Evolutionary conservation across 2,329 filamentous ascomycete genomes (phyloP).

Genomic region (Aspergillus viridinutans): DNA sequence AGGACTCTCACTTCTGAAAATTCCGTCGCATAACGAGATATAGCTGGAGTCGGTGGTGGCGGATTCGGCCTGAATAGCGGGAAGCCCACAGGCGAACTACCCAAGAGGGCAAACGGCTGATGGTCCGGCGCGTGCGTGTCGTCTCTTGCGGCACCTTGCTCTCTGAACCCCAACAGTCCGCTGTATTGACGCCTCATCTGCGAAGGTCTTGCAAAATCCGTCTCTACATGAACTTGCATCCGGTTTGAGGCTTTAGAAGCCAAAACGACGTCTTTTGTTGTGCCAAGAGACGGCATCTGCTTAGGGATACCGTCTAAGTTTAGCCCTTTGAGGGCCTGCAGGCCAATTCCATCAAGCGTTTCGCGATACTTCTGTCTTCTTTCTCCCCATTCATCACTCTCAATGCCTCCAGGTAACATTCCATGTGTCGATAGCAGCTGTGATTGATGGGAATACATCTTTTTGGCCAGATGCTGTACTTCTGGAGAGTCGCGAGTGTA

Average conservation of each 20-base stretch:
- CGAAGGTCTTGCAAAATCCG: conserved; percentile 10
- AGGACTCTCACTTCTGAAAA: conserved; percentile 54
- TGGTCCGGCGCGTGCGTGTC: conserved; percentile 19
- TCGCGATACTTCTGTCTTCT: conserved; percentile 41
- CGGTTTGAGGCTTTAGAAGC: conserved; percentile 16
- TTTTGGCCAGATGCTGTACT: conserved; percentile 38
- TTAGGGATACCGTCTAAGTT: conserved; percentile 21
- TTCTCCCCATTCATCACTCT: conserved; percentile 34
- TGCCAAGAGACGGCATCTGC: conserved; percentile 17
- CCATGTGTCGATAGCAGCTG: conserved; percentile 41
- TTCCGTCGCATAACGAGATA: conserved; percentile 47
- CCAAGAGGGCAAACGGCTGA: conserved; percentile 21
- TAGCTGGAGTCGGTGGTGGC: conserved; percentile 18
- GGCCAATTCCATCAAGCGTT: conserved; percentile 39
- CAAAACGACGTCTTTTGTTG: conserved; percentile 18
- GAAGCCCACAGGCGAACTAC: conserved; percentile 30
- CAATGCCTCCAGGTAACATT: conserved; percentile 35
- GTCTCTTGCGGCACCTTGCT: conserved; percentile 11
- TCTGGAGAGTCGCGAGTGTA: conserved; percentile 42
- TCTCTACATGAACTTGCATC: conserved; percentile 14
- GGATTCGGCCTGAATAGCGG: conserved; percentile 26
- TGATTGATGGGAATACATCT: conserved; percentile 40
- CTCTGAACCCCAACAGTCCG: conserved; percentile 15
- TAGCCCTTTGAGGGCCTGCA: conserved; percentile 34
- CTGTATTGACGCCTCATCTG: conserved; percentile 5